A percentile compares a stretch with the other conserved stretches of the same genome.
phyloP scores from a whole-genome alignment of 192 early-diverging fungal species.

The Coemansia sp. region DNA sequence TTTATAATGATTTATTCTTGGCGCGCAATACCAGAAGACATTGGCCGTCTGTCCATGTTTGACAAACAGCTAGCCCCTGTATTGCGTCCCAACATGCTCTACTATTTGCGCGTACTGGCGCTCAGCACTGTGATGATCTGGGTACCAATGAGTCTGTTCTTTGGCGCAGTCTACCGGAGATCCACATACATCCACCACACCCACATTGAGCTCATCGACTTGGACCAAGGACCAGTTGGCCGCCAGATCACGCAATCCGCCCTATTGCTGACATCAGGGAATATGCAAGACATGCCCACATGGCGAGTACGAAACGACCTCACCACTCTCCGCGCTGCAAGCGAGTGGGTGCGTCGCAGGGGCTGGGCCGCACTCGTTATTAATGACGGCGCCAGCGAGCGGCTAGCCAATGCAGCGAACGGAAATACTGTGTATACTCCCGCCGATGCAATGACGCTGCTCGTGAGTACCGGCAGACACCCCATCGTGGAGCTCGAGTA shows the following conservation, averaged over 20 bases:
- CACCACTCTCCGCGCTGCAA: not conserved
- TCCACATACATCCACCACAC: constrained; percentile 1
- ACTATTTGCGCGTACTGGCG: constrained; percentile 19
- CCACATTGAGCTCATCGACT: constrained; percentile 5
- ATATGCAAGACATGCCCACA: too few species aligned
- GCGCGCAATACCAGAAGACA: not conserved
- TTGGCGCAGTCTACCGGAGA: constrained; percentile 19
- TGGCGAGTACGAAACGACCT: constrained; percentile 7
- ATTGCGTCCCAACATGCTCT: not conserved
- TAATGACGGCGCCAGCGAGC: constrained; percentile 6
- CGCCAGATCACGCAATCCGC: constrained; percentile 4
- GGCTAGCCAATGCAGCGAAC: constrained; percentile 6
- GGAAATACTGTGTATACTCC: not conserved
- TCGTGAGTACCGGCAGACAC: constrained; percentile 15
- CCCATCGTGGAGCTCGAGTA: not conserved
- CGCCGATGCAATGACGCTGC: constrained; percentile 4
- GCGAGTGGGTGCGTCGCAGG: constrained; percentile 13
- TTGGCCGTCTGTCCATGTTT: constrained; percentile 8
- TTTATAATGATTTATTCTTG: not conserved
- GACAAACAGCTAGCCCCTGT: not conserved
- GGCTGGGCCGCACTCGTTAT: constrained; percentile 40
- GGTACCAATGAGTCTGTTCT: constrained; percentile 14
- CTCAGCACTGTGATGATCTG: constrained; percentile 14
- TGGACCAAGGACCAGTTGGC: constrained; percentile 15
- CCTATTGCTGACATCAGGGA: not conserved